phyloP scores from a whole-genome alignment of 495 filamentous ascomycete genomes.

The Neurospora sublineolata region DNA sequence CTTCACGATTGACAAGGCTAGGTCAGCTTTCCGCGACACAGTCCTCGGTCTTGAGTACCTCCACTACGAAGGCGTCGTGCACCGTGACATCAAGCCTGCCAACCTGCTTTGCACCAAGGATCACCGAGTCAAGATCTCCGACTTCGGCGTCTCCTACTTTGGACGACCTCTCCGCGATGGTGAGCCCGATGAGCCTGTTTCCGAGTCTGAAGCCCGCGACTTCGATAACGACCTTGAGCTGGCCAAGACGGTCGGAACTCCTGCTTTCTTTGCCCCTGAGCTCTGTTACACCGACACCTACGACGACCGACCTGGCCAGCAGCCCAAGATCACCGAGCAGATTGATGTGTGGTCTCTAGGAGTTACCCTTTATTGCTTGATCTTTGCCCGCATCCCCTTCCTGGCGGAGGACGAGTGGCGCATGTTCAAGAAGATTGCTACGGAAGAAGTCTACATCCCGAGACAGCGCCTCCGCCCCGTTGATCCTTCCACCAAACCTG shows the following conservation, averaged over 20 bases:
- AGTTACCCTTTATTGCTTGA: slow-evolving; percentile 88
- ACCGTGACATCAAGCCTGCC: slow-evolving; percentile 98
- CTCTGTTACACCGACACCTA: slow-evolving; percentile 72
- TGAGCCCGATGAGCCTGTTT: slow-evolving; percentile 65
- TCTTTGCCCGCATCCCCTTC: slow-evolving; percentile 89
- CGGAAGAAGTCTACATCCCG: slow-evolving; percentile 82
- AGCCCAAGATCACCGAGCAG: slow-evolving; percentile 45
- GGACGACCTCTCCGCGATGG: slow-evolving; percentile 70
- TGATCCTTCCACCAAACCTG: slow-evolving; percentile 42
- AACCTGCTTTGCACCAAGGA: slow-evolving; percentile 83
- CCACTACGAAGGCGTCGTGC: slow-evolving; percentile 92
- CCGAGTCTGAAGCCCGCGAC: slow-evolving; percentile 72
- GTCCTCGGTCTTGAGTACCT: slow-evolving; percentile 90
- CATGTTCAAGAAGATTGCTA: slow-evolving; percentile 82
- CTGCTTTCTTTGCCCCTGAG: slow-evolving; percentile 95
- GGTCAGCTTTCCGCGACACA: slow-evolving; percentile 82
- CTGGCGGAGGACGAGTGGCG: slow-evolving; percentile 80
- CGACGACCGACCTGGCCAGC: slow-evolving; percentile 14
- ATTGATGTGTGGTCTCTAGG: slow-evolving; percentile 98
- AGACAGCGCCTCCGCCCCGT: slow-evolving; percentile 67
- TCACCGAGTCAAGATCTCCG: slow-evolving; percentile 92
- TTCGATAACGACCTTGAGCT: slow-evolving; percentile 86
- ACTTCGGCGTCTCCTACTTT: slow-evolving; percentile 96
- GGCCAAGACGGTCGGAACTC: slow-evolving; percentile 94
- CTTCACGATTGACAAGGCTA: slow-evolving; percentile 75